Evolutionary conservation across 495 filamentous ascomycete species (phyloP).

Genomic region (Aspergillus hancockii): DNA sequence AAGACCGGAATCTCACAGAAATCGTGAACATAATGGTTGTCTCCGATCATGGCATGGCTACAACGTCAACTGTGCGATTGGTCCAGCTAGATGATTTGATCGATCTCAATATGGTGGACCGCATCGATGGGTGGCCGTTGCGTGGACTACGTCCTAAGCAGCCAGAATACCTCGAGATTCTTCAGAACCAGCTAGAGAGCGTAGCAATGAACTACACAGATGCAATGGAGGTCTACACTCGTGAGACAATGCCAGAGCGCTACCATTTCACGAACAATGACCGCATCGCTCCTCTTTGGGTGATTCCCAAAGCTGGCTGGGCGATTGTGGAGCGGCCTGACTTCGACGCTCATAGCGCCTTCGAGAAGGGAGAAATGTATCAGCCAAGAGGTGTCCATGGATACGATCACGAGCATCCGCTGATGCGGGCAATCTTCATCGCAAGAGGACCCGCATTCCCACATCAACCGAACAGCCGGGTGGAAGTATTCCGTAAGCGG

Average conservation of each 20-base stretch:
- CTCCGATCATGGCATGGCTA: constrained; percentile 97
- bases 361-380: constrained; percentile 63
- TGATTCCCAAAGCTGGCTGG: constrained; percentile 88
- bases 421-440: constrained; percentile 93
- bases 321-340: constrained; percentile 79
- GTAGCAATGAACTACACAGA: constrained; percentile 54
- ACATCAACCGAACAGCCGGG: constrained; percentile 74
- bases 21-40: constrained; percentile 98
- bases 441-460: constrained; percentile 87
- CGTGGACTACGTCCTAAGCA: constrained; percentile 80
- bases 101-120: constrained; percentile 69
- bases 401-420: constrained; percentile 84
- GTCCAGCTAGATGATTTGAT: constrained; percentile 93
- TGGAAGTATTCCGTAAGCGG: constrained; percentile 81
- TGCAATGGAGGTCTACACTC: constrained; percentile 80
- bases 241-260: constrained; percentile 82
- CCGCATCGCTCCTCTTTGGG: constrained; percentile 90
- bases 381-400: constrained; percentile 81
- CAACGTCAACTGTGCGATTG: constrained; percentile 76
- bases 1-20: constrained; percentile 78
- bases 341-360: constrained; percentile 66
- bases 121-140: constrained; percentile 93
- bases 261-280: constrained; percentile 85
- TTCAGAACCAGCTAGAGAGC: constrained; percentile 37
- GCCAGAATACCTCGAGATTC: constrained; percentile 53